phyloP scores from a whole-genome alignment of 441 rosid genomes.

The Bruguiera hainesii region DNA sequence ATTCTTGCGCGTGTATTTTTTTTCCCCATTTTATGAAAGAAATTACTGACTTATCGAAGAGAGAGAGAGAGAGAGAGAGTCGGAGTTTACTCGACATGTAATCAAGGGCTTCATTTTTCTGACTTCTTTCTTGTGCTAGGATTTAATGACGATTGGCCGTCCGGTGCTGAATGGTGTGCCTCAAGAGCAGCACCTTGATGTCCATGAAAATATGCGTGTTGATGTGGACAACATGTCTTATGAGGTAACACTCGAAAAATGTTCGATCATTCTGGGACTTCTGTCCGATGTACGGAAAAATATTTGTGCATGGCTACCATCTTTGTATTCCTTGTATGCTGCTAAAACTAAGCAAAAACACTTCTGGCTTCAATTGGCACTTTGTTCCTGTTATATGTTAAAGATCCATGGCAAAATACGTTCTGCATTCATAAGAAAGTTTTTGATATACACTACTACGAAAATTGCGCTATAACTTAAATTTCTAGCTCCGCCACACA shows the following conservation, averaged over 20 bases:
- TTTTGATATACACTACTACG: too few species aligned
- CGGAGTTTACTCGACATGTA: not conserved
- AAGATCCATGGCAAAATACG: not conserved
- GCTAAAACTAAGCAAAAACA: not conserved
- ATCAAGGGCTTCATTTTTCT: not conserved
- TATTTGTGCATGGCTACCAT: too few species aligned
- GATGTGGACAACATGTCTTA: conserved; percentile 36
- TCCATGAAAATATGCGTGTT: conserved; percentile 27
- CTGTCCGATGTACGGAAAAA: not conserved
- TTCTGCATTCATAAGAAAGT: too few species aligned
- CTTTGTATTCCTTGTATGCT: not conserved
- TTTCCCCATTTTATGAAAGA: too few species aligned
- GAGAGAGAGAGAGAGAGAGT: not conserved
- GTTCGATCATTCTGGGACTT: not conserved
- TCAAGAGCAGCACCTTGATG: conserved; percentile 12
- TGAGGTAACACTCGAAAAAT: conserved; percentile 25
- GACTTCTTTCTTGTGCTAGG: conserved; percentile 18
- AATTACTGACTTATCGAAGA: not conserved
- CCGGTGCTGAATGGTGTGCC: conserved; percentile 8
- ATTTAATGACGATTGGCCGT: conserved; percentile 13
- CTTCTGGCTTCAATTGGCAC: not conserved
- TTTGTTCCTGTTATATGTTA: not conserved
- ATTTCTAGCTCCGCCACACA: too few species aligned
- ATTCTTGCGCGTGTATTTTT: too few species aligned
- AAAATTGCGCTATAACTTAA: too few species aligned